phyloP scores from a whole-genome alignment of 345 rosid species.

The Salix purpurea region DNA sequence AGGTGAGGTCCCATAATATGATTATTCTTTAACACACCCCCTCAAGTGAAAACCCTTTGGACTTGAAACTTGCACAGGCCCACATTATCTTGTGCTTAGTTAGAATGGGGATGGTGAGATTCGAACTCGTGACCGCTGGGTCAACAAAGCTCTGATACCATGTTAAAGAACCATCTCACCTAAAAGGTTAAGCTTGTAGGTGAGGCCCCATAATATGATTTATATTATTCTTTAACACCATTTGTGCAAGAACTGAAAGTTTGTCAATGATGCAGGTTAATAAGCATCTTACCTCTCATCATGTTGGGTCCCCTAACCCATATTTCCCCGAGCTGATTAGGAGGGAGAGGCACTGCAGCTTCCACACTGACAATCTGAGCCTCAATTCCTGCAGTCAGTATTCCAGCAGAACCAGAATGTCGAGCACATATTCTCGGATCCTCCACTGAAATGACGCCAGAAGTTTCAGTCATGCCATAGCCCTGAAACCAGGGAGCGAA shows the following conservation, averaged over 20 bases:
- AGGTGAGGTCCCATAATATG: too few species aligned
- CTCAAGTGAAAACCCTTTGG: too few species aligned
- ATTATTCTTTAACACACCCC: not conserved
- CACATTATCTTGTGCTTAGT: too few species aligned
- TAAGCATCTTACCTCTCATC: slow-evolving; percentile 68
- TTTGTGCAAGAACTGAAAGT: slow-evolving; percentile 15
- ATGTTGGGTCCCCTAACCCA: slow-evolving; percentile 90
- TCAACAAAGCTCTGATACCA: too few species aligned
- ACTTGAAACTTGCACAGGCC: too few species aligned
- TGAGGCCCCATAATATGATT: too few species aligned
- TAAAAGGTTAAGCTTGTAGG: too few species aligned
- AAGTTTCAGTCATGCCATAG: slow-evolving; percentile 83
- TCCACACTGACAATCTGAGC: slow-evolving; percentile 63
- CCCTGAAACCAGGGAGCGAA: slow-evolving; percentile 45
- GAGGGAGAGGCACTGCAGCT: slow-evolving; percentile 64
- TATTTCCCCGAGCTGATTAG: slow-evolving; percentile 69
- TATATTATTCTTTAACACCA: not conserved
- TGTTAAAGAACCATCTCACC: too few species aligned
- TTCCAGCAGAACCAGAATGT: slow-evolving; percentile 70
- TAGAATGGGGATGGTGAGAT: too few species aligned
- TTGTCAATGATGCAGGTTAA: not conserved
- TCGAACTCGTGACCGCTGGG: too few species aligned
- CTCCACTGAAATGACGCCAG: slow-evolving; percentile 60
- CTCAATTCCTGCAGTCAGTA: slow-evolving; percentile 64
- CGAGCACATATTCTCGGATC: slow-evolving; percentile 38